phyloP scores from a whole-genome alignment of 768 basidiomycete genomes.

The Lactarius deliciosus region DNA sequence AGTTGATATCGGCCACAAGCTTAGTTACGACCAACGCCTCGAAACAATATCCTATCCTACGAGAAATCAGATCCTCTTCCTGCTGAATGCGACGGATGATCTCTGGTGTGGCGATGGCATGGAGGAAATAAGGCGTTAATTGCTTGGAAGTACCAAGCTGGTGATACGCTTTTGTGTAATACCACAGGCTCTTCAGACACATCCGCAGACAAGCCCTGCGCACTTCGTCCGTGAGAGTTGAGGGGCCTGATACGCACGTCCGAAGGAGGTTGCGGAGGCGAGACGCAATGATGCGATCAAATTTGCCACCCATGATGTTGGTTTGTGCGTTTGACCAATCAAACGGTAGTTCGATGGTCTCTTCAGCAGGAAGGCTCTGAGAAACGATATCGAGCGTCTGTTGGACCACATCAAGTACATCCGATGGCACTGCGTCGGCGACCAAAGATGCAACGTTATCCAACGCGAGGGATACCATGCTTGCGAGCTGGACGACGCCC shows the following conservation, averaged over 20 bases:
- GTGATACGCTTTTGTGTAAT: too few relatives aligned
- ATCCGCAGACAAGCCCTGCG: neutral
- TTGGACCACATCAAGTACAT: neutral
- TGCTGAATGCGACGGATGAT: too few relatives aligned
- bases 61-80: too few relatives aligned
- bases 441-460: neutral
- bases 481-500: neutral
- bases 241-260: neutral
- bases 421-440: neutral
- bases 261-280: neutral
- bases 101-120: too few relatives aligned
- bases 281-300: neutral
- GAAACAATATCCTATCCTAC: too few relatives aligned
- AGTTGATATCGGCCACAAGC: too few relatives aligned
- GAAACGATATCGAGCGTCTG: neutral
- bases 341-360: neutral
- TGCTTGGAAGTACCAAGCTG: too few relatives aligned
- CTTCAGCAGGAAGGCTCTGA: neutral
- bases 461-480: neutral
- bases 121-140: too few relatives aligned
- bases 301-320: neutral
- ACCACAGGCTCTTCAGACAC: neutral
- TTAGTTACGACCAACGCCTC: too few relatives aligned
- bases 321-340: neutral
- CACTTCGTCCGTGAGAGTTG: neutral